Conservation (phyloP, 768 basidiomycete genomes). For the Boletus subcaerulescens region DNA sequence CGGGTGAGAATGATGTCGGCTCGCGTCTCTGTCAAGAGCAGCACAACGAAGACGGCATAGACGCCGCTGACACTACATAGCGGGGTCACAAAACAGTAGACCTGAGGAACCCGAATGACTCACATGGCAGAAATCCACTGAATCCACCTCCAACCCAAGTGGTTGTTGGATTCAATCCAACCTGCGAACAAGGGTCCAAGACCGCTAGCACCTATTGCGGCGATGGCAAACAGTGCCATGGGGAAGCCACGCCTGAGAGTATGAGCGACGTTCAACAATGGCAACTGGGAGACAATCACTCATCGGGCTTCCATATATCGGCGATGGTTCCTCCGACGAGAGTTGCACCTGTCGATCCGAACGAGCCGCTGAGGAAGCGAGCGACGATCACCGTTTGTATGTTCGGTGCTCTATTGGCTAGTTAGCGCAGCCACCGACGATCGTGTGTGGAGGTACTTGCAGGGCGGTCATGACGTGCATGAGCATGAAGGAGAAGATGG, state of each 20-base stretch:
- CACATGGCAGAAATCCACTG: constrained; percentile 77
- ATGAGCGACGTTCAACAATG: constrained; percentile 7
- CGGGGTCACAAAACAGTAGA: not conserved
- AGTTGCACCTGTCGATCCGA: constrained; percentile 66
- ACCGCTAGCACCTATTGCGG: constrained; percentile 59
- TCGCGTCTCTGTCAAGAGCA: constrained; percentile 73
- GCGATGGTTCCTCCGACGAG: constrained; percentile 76
- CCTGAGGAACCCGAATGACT: constrained; percentile 1
- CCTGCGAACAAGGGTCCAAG: constrained; percentile 63
- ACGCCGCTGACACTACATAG: constrained; percentile 46
- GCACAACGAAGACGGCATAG: constrained; percentile 46
- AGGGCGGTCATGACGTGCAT: constrained; percentile 45
- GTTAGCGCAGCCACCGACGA: constrained; percentile 3
- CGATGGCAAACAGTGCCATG: constrained; percentile 69
- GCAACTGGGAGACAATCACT: constrained; percentile 39
- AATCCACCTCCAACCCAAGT: constrained; percentile 77
- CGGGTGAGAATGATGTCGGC: constrained; percentile 65
- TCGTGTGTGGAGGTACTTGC: constrained; percentile 11
- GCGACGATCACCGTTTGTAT: constrained; percentile 63
- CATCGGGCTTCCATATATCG: constrained; percentile 62
- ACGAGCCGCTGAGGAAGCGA: constrained; percentile 63
- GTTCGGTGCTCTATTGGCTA: constrained; percentile 34
- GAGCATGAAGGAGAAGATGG: constrained; percentile 45
- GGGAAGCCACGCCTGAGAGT: constrained; percentile 66
- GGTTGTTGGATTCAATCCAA: constrained; percentile 60